Evolutionary conservation across 495 filamentous ascomycete genomes (phyloP), one percentile per base, ranked within the genome.

Genomic region (Massariosphaeria phaeospora): DNA sequence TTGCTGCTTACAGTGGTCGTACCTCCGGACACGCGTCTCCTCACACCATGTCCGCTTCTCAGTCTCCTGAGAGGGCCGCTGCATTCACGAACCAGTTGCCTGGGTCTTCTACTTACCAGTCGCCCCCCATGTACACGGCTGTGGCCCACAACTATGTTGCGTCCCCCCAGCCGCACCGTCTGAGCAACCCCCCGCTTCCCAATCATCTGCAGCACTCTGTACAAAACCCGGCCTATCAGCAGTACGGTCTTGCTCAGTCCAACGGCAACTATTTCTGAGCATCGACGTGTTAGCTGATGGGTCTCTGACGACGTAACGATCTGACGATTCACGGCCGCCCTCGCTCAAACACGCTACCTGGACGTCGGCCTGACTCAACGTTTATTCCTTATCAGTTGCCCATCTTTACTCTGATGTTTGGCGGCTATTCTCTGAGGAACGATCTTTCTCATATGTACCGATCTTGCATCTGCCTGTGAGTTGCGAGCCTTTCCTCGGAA

Each of bases 161-260:
- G 13, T 64, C 61, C 12, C 61, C 61, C 0, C 61, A 64, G 39
- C 61, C 61, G 15, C 61, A 64, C 34, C 61, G 61, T 35, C 11
- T 64, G 57, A 61, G 57, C 57, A 64, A 64, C 47, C 61, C 61
- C 0, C 61, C 61, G 12, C 52, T 64, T 24, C 61, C 61, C 17
- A 60, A 36, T 44, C 61, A 64, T 39, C 52, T 64, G 21, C 61
- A 64, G 39, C 60, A 64, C 36, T 52, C 61, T 61, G 61, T 64
- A 55, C 56, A 64, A 26, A 48, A 60, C 51, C 48, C 40, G 26
- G 26, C 34, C 12, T 61, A 55, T 46, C 57, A 43, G 35, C 51
- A 55, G 36, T 49, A 48, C 40, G 48, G 45, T 17, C 33, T 48
- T 18, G 41, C 48, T 30, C 57, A 55, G 35, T 27, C 49, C 36